Evolutionary conservation across 345 rosid genomes (phyloP).

Genomic region (Heritiera fomes): DNA sequence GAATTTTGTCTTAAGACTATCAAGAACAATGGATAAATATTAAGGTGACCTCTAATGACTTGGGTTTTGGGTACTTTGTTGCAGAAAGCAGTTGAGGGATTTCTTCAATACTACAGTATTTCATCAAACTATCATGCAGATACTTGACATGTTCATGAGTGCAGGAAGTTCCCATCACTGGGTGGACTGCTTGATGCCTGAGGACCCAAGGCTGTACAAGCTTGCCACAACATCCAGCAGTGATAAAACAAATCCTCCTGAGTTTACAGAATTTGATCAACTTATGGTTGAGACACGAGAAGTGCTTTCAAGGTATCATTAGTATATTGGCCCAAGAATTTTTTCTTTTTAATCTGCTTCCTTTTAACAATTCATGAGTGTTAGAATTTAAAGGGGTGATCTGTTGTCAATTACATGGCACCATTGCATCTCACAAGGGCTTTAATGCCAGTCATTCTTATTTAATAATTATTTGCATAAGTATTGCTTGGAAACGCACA

Average conservation of each 20-base stretch:
- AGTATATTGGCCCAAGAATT: background rate
- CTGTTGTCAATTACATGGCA: slow-evolving; percentile 10
- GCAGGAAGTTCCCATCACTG: slow-evolving; percentile 70
- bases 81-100: slow-evolving; percentile 85
- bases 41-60: slow-evolving; percentile 15
- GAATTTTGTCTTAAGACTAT: background rate
- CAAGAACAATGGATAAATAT: background rate
- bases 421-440: background rate
- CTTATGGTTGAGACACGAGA: slow-evolving; percentile 78
- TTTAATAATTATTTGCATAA: background rate
- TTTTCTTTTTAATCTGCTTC: background rate
- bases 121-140: slow-evolving; percentile 62
- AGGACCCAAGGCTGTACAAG: slow-evolving; percentile 41
- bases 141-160: slow-evolving; percentile 78
- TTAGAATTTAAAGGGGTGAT: background rate
- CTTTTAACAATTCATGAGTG: background rate
- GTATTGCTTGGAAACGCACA: background rate
- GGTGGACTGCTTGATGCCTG: slow-evolving; percentile 79
- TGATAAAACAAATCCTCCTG: slow-evolving; percentile 34
- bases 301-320: slow-evolving; percentile 75
- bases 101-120: slow-evolving; percentile 46
- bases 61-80: slow-evolving; percentile 22
- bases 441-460: background rate
- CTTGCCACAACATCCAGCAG: slow-evolving; percentile 34
- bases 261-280: slow-evolving; percentile 57